Evolutionary conservation across 139 green algal genomes (phyloP).

Genomic region (Coelastrella sp.): DNA sequence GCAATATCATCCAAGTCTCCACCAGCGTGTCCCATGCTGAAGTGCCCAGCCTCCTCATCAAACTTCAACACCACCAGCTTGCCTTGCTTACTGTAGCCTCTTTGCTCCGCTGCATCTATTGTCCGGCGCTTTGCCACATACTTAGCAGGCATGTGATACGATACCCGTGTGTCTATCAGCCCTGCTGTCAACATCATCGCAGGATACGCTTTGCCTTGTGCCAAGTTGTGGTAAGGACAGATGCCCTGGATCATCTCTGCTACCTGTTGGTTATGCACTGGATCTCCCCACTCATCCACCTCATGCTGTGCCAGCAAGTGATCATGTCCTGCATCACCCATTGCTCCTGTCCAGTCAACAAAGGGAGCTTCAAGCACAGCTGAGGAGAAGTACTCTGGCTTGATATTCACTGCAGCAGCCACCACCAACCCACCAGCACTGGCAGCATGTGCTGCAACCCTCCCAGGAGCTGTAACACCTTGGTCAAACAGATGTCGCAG

Average conservation of each 20-base stretch:
- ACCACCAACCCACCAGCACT: constrained; percentile 56
- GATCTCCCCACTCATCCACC: constrained; percentile 76
- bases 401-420: constrained; percentile 46
- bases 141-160: constrained; percentile 68
- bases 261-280: constrained; percentile 34
- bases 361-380: constrained; percentile 70
- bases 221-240: constrained; percentile 63
- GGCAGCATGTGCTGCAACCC: constrained; percentile 58
- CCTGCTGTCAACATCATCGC: constrained; percentile 55
- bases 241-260: constrained; percentile 46
- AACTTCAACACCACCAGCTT: constrained; percentile 46
- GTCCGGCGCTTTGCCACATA: constrained; percentile 61
- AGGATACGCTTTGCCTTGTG: constrained; percentile 18
- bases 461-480: constrained; percentile 52
- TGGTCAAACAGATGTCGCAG: constrained; percentile 52
- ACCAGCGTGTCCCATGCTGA: constrained; percentile 26
- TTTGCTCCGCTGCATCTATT: not conserved
- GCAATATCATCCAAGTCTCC: constrained; percentile 16
- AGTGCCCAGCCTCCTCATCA: constrained; percentile 48
- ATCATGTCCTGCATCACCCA: not conserved
- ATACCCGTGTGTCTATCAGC: constrained; percentile 64
- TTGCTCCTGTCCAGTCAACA: constrained; percentile 53
- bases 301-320: constrained; percentile 69
- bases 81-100: not conserved
- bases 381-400: constrained; percentile 57